Percentiles rank a stretch among this genome's conserved stretches.
phyloP scores from a whole-genome alignment of 495 filamentous ascomycete genomes.

The Cercophora newfieldiana region DNA sequence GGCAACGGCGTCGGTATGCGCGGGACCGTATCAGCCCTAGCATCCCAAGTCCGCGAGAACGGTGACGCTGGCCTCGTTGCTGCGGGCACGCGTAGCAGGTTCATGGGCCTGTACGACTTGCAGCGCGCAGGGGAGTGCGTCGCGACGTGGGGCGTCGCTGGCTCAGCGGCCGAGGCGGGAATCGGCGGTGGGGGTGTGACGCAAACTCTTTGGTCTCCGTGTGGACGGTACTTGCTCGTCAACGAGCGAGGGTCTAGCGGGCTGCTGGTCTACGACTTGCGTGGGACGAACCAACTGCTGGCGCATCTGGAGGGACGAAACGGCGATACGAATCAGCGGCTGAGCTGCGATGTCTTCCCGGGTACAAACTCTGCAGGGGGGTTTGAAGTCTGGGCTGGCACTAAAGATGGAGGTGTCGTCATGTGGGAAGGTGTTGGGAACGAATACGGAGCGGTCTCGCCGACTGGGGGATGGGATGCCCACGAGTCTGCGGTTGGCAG shows the following conservation, averaged over 20 bases:
- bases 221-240: slow-evolving; percentile 83
- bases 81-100: slow-evolving; percentile 78
- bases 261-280: slow-evolving; percentile 79
- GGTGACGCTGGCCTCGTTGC: slow-evolving; percentile 59
- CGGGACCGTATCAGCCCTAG: slow-evolving; percentile 73
- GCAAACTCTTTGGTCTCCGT: slow-evolving; percentile 76
- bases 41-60: slow-evolving; percentile 30
- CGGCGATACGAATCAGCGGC: slow-evolving; percentile 72
- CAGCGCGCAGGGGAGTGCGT: slow-evolving; percentile 65
- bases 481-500: slow-evolving; percentile 61
- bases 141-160: slow-evolving; percentile 60
- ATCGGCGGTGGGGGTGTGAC: slow-evolving; percentile 70
- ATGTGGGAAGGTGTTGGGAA: slow-evolving; percentile 69
- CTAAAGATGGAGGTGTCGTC: slow-evolving; percentile 72
- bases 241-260: slow-evolving; percentile 78
- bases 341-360: slow-evolving; percentile 69
- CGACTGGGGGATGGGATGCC: slow-evolving; percentile 59
- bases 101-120: slow-evolving; percentile 74
- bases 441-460: slow-evolving; percentile 53
- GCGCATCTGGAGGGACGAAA: slow-evolving; percentile 69
- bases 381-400: slow-evolving; percentile 83
- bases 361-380: slow-evolving; percentile 45
- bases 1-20: slow-evolving; percentile 78
- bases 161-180: slow-evolving; percentile 36
- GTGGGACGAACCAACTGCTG: slow-evolving; percentile 67